A percentile compares a stretch with the other conserved stretches of the same genome.
Evolutionary conservation across 495 filamentous ascomycete genomes (phyloP).

Genomic region (Podospora pseudoanserina): DNA sequence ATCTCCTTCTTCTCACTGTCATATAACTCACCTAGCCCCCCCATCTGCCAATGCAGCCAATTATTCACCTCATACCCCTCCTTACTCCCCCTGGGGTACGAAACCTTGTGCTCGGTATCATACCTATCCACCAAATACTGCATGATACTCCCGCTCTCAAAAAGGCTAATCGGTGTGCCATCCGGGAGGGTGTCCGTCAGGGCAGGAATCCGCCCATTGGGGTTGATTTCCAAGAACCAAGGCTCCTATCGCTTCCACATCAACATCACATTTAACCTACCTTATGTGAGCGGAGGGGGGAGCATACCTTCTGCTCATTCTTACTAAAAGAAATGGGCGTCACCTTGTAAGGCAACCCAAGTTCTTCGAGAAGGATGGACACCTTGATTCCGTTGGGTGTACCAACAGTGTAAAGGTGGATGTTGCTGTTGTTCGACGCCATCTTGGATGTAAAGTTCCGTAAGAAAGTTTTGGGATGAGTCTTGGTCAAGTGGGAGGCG

Average conservation of each 20-base stretch:
- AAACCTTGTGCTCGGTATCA: constrained; percentile 79
- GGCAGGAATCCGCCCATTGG: constrained; percentile 93
- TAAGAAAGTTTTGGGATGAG: background rate
- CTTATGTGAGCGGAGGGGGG: too few species aligned
- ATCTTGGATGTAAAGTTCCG: constrained; percentile 14
- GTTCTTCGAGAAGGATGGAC: constrained; percentile 85
- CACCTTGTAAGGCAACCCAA: constrained; percentile 65
- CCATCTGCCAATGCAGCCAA: constrained; percentile 63
- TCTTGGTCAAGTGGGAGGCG: constrained; percentile 12
- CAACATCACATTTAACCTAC: too few species aligned
- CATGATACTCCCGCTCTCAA: constrained; percentile 83
- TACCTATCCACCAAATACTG: constrained; percentile 81
- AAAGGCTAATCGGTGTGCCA: constrained; percentile 69
- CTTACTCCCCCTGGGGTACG: constrained; percentile 66
- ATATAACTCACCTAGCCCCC: constrained; percentile 58
- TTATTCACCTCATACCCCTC: constrained; percentile 76
- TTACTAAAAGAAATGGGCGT: constrained; percentile 67
- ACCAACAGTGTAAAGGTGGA: constrained; percentile 53
- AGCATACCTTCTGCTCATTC: constrained; percentile 57
- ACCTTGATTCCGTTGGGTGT: constrained; percentile 79
- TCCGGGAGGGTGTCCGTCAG: constrained; percentile 73
- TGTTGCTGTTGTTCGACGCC: constrained; percentile 28
- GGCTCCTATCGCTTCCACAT: constrained; percentile 30
- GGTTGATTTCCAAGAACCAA: constrained; percentile 91
- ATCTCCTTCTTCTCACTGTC: too few species aligned